Evolutionary conservation across 2,329 filamentous ascomycete genomes (phyloP).

Genomic region (Pseudocercospora eumusae): DNA sequence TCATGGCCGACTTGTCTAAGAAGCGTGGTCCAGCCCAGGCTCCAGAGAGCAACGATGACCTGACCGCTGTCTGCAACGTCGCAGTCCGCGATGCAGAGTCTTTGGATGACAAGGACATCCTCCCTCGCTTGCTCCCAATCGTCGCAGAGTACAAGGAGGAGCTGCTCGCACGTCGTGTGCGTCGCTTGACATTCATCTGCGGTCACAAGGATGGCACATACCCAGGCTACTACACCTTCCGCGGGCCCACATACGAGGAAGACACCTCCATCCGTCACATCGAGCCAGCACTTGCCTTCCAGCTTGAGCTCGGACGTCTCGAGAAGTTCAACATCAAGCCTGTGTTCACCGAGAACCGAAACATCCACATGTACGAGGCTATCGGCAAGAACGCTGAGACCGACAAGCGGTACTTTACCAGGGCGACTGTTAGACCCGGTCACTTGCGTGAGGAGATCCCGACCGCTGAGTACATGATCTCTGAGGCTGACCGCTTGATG

Average conservation of each 20-base stretch:
- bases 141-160: constrained; percentile 82
- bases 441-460: constrained; percentile 95
- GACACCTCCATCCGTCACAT: constrained; percentile 96
- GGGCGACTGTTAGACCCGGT: constrained; percentile 90
- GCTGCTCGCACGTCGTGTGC: constrained; percentile 75
- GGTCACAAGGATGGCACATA: constrained; percentile 92
- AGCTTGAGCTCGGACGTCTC: constrained; percentile 90
- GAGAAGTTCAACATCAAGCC: constrained; percentile 98
- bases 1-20: constrained; percentile 71
- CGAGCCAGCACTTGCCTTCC: constrained; percentile 95
- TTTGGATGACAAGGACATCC: constrained; percentile 75
- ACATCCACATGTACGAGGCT: constrained; percentile 98
- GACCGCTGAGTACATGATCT: constrained; percentile 97
- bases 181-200: constrained; percentile 93
- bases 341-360: constrained; percentile 98
- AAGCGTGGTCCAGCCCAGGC: constrained; percentile 59
- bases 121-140: constrained; percentile 72
- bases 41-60: constrained; percentile 59
- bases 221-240: constrained; percentile 97
- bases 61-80: constrained; percentile 89
- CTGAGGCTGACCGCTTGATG: constrained; percentile 92
- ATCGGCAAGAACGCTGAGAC: constrained; percentile 91
- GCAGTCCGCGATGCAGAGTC: constrained; percentile 87
- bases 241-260: constrained; percentile 83
- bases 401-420: constrained; percentile 98